Evolutionary conservation across 768 basidiomycete genomes (phyloP).

Genomic region (Tulasnella sp.): DNA sequence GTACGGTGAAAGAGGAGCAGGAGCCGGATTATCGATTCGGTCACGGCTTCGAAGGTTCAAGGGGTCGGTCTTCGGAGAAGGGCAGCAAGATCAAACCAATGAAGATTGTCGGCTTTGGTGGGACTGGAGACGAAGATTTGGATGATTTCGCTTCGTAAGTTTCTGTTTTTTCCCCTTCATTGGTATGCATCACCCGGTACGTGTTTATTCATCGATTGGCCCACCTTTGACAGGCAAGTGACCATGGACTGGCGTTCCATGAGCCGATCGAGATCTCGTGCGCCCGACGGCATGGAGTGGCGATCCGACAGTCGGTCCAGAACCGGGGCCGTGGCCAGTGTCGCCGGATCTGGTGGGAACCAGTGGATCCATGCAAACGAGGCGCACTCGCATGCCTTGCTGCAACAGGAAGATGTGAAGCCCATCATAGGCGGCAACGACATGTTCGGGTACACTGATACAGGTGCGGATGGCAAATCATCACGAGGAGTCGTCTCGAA

Average conservation of each 20-base stretch:
- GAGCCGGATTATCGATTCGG: background rate
- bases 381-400: conserved; percentile 28
- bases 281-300: conserved; percentile 29
- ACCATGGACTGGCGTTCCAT: conserved; percentile 88
- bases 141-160: conserved; percentile 42
- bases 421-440: background rate
- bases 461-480: conserved; percentile 17
- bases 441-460: conserved; percentile 36
- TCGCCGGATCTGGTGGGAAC: conserved; percentile 15
- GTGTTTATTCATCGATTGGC: conserved; percentile 7
- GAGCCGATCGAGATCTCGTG: conserved; percentile 26
- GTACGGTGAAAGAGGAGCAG: conserved; percentile 4
- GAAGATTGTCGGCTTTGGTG: conserved; percentile 21
- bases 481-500: conserved; percentile 17
- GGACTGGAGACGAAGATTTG: conserved; percentile 44
- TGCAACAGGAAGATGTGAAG: conserved; percentile 20
- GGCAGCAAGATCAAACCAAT: conserved; percentile 7
- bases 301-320: conserved; percentile 65
- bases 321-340: conserved; percentile 20
- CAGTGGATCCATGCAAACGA: conserved; percentile 19
- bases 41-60: background rate
- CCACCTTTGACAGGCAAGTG: conserved; percentile 20
- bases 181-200: background rate
- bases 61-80: conserved; percentile 1
- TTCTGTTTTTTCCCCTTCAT: too few relatives aligned